Percentiles rank a stretch among this genome's conserved stretches.
These are phyloP conservation scores for Gryganskiella cystojenkinii DNA, from an alignment of 192 early-diverging fungal genomes.

Conservation along the genomic window DNA sequence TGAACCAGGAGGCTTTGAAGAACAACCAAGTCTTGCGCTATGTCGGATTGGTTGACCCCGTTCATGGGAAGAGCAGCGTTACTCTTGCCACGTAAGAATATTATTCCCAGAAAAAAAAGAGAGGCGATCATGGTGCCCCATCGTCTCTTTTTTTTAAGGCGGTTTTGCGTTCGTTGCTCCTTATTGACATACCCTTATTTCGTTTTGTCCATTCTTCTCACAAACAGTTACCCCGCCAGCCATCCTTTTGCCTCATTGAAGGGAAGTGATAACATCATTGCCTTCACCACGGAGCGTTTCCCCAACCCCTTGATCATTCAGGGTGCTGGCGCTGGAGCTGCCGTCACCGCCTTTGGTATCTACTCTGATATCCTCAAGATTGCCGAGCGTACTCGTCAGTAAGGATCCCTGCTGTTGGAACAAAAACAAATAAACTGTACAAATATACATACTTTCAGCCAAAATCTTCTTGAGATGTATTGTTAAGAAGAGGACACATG, in stretches of 20 bases:
- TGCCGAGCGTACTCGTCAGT: constrained; percentile 64
- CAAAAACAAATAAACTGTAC: background rate
- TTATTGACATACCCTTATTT: background rate
- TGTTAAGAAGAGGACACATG: too few relatives aligned
- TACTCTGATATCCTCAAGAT: constrained; percentile 94
- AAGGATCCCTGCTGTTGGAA: constrained; percentile 11
- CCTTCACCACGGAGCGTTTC: constrained; percentile 94
- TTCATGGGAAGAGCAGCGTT: constrained; percentile 75
- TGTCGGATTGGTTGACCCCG: constrained; percentile 89
- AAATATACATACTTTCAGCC: too few relatives aligned
- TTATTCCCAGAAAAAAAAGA: too few relatives aligned
- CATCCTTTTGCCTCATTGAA: constrained; percentile 97
- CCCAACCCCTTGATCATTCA: constrained; percentile 96
- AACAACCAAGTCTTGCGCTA: constrained; percentile 89
- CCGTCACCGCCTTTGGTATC: constrained; percentile 98
- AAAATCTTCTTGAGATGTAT: too few relatives aligned
- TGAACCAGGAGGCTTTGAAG: constrained; percentile 82
- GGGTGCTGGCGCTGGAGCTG: constrained; percentile 95
- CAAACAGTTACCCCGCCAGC: constrained; percentile 74
- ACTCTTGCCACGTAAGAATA: constrained; percentile 76
- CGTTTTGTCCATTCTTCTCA: background rate
- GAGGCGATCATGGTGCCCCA: background rate
- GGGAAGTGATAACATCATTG: constrained; percentile 99
- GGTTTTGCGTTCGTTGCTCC: constrained; percentile 13
- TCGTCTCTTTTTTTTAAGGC: background rate